Base-by-base conservation (phyloP, 2,329 filamentous ascomycete genomes). In the Cercospora sojina region DNA sequence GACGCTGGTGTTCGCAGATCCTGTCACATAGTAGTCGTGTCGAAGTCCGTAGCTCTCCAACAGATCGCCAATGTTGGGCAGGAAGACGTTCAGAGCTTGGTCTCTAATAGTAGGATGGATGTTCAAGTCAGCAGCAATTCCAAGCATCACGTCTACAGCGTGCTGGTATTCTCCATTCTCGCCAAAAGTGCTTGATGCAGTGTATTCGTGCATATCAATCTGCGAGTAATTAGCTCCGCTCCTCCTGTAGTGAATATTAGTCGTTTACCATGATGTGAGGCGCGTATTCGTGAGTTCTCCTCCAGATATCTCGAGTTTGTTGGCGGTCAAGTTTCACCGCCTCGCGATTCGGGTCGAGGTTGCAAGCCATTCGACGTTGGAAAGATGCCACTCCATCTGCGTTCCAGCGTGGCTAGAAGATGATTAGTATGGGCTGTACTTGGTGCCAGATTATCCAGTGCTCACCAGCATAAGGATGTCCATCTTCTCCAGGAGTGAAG, bases 271-370 rank as follows among this genome's bases (percentile, higher is more conserved):
- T 74, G 5, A 79, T 71, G 55, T 79, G 75, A 2, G 77, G 76
- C 1, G 71, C 69, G 29, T 76, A 79, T 12, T 59, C 66, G 32
- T 63, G 74, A 65, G 75, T 77, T 49, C 73, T 74, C 35, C 68
- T 56, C 57, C 78, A 79, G 58, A 79, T 75, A 31, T 77, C 71
- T 8, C 75, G 71, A 0, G 77, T 78, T 59, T 79, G 77, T 59
- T 75, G 72, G 43, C 77, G 74, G 3, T 69, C 72, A 23, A 78
- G 74, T 61, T 79, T 79, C 7, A 75, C 72, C 66, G 78, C 77
- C 59, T 79, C 78, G 51, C 77, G 74, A 65, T 79, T 79, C 0
- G 67, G 75, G 74, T 79, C 78, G 60, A 76, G 77, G 67, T 77
- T 77, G 16, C 74, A 75, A 1, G 77, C 76, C 5, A 79, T 64